Percentiles rank a stretch among this genome's conserved stretches.
Conservation (phyloP, 176 grass and related monocot species). For the Oryza brachyantha region DNA sequence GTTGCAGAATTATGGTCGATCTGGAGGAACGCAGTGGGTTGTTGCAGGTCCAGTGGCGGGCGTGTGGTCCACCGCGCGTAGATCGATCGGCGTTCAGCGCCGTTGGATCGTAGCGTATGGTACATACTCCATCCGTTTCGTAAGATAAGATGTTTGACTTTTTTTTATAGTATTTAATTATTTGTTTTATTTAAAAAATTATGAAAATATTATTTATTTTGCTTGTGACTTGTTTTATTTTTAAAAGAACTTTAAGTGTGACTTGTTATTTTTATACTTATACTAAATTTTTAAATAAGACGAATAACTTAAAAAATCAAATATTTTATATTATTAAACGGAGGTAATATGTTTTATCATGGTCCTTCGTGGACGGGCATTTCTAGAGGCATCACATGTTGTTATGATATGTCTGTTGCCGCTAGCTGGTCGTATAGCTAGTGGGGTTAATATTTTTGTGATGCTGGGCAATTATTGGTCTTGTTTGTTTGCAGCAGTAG, state of each 20-base stretch:
- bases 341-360: too few relatives aligned
- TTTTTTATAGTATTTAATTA: too few relatives aligned
- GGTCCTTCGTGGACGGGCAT: background rate
- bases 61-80: conserved; percentile 25
- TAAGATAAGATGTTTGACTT: too few relatives aligned
- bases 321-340: too few relatives aligned
- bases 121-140: too few relatives aligned
- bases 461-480: conserved; percentile 27
- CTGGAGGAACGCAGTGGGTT: background rate
- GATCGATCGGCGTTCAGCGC: conserved; percentile 8
- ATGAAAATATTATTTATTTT: too few relatives aligned
- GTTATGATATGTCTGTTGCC: background rate
- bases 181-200: too few relatives aligned
- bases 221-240: too few relatives aligned
- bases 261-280: too few relatives aligned
- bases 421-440: background rate
- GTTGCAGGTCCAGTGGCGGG: background rate
- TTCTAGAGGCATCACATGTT: conserved; percentile 37
- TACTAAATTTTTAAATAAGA: too few relatives aligned
- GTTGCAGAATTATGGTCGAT: conserved; percentile 43
- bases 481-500: background rate
- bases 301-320: too few relatives aligned
- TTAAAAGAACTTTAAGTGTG: too few relatives aligned
- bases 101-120: background rate
- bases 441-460: conserved; percentile 28